Percentiles rank a stretch among this genome's conserved stretches.
Evolutionary conservation across 2,329 filamentous ascomycete genomes (phyloP).

Genomic region (Apiospora arundinis): DNA sequence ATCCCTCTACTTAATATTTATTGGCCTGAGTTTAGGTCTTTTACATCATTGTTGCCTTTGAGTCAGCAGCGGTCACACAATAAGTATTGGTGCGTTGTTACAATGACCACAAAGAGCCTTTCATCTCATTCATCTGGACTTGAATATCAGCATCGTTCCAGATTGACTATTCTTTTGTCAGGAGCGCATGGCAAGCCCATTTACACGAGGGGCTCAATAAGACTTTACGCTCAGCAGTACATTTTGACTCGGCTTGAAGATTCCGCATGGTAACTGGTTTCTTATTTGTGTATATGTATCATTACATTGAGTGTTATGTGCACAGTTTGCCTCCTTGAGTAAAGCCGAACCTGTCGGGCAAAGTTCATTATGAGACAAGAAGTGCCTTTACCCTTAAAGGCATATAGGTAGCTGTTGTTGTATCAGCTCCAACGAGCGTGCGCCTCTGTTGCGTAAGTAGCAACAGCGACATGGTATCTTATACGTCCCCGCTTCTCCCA

Average conservation of each 20-base stretch:
- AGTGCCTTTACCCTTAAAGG: background rate
- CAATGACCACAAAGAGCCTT: background rate
- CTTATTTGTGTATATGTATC: background rate
- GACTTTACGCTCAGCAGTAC: background rate
- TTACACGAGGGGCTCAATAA: too few relatives aligned
- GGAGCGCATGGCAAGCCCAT: background rate
- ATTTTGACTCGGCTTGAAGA: background rate
- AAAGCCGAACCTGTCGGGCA: slow-evolving; percentile 11
- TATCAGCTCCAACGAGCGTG: background rate
- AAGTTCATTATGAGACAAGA: background rate
- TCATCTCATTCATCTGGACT: background rate
- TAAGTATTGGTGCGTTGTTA: background rate
- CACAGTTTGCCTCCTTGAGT: background rate
- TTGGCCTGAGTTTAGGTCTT: background rate
- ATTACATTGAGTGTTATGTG: background rate
- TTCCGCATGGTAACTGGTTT: background rate
- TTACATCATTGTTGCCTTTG: background rate
- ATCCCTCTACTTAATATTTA: background rate
- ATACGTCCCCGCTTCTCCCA: background rate
- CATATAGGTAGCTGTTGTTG: background rate
- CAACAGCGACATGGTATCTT: too few relatives aligned
- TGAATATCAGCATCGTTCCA: background rate
- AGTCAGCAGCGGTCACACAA: background rate
- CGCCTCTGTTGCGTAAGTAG: background rate
- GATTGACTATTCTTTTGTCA: background rate